Base-by-base conservation (phyloP, 306 rosid species). In the Quercus ilex region DNA sequence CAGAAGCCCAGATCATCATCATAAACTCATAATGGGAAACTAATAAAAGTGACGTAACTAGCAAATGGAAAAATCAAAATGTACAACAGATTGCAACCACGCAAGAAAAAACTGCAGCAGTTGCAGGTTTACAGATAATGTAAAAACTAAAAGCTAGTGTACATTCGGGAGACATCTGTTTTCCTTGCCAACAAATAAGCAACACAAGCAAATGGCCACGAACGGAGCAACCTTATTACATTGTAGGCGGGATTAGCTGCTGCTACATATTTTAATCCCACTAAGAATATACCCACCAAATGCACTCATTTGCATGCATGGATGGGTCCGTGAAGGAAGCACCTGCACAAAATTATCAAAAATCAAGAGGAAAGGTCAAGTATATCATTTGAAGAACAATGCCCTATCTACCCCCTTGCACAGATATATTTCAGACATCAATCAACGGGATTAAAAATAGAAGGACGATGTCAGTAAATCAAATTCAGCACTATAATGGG, bases 251-350 rank as follows among this genome's bases (percentile, higher is more conserved):
- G 46, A 74, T 81, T 76, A 91, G 79, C 51, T 81, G 79, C 51
- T 81, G 78, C 82, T 46, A 78, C 90, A 88, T 70, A 90, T 87
- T 86, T 88, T 95, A n/a, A 91, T 95, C 35, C 97, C 99, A 69
- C 87, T 91, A 53, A 95, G 98, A 86, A 95, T 87, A 80, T 95
- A 95, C 4, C 99, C 98, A 73, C 97, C 99, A 75, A 91, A 95
- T 23, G 91, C 92, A 65, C 89, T 91, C 96, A 91, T 95, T 88
- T 92, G 97, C 98, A 91, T 95, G 74, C 77, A 83, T 4, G 98
- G 99, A 85, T 92, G 99, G 57, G 94, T 95, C 89, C 99, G 89
- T 81, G 92, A 91, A 56, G 98, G 97, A 82, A 95, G 97, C 43
- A 95, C 97, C 99, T 95, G 91, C 83, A 88, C 4, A 51, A 26